Evolutionary conservation across 371 early-diverging fungal species (phyloP), one percentile per base, ranked within the genome.

Genomic region (Mucor plumbeus): DNA sequence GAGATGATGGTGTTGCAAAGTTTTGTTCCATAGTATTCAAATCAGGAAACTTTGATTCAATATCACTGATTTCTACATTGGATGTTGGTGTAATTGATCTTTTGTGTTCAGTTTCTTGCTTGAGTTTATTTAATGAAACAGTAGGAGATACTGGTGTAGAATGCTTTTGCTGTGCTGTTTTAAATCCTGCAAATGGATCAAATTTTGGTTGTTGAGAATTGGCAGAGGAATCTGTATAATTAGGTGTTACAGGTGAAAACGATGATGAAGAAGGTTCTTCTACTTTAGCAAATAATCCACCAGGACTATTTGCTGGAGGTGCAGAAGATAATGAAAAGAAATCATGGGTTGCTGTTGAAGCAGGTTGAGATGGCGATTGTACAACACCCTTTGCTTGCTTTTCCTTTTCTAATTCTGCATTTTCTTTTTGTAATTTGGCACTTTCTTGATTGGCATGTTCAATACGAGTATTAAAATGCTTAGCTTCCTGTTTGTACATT

Each of bases 21-120:
- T 63, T 75, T 36, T 80, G 73, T 35, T 83, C 83, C 79, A 83
- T 79, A 0, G 81, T 80, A 35, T 40, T 70, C 19, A 83, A 63
- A 41, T 83, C 83, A n/a, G 83, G 83, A 55, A 80, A 83, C 19
- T 83, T 83, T 26, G 77, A 74, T 65, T 83, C 83, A 54, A 83
- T 77, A 9, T 76, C 81, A 59, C 77, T 77, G 35, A 83, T 74
- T 63, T 80, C 81, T 9, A 76, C 69, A 59, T 72, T 64, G 11
- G 74, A 65, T 21, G 68, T 60, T 26, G 60, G 17, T 26, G 65
- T 14, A 0, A 44, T 14, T 21, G 66, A 43, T 50, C 67, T 48
- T 14, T 71, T 69, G 31, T 56, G 55, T 38, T 74, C 74, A 0
- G 64, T 55, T 34, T 75, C 73, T 64, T 77, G 69, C 34, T 77